A percentile compares a stretch with the other conserved stretches of the same genome.
These are phyloP conservation scores for Brassica hybrid DNA, from an alignment of 441 rosid species.

Conservation along the genomic window DNA sequence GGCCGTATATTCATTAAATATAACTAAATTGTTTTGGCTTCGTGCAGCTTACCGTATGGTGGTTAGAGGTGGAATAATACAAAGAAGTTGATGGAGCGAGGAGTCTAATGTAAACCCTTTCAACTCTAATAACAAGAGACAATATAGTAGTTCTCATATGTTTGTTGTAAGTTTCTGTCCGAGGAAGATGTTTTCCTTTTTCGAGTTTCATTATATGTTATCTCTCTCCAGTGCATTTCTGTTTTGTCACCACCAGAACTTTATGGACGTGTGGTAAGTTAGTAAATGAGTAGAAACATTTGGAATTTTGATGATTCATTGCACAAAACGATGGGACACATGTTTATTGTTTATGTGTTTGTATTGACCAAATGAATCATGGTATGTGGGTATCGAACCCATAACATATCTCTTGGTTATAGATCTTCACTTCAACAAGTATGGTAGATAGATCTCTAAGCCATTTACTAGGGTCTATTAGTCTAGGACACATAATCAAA, in stretches of 20 bases:
- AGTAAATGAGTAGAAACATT: not conserved
- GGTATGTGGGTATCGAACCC: not conserved
- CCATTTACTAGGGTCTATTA: not conserved
- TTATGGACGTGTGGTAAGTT: not conserved
- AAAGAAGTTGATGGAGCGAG: slow-evolving; percentile 22
- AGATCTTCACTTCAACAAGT: not conserved
- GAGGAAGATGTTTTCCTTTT: slow-evolving; percentile 4
- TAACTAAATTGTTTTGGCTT: not conserved
- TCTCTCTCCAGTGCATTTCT: not conserved
- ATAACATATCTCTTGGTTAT: not conserved
- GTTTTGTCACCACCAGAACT: not conserved
- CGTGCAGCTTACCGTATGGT: slow-evolving; percentile 42
- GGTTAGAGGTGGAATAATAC: slow-evolving; percentile 31
- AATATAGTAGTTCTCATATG: slow-evolving; percentile 18
- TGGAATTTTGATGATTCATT: not conserved
- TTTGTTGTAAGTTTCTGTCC: slow-evolving; percentile 4
- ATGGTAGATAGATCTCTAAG: not conserved
- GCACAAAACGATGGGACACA: not conserved
- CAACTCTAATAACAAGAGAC: slow-evolving; percentile 24
- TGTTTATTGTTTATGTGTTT: not conserved
- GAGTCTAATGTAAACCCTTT: slow-evolving; percentile 32
- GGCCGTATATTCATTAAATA: too few relatives aligned
- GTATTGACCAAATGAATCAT: not conserved
- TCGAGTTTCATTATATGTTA: not conserved
- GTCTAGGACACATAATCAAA: not conserved